Conservation (phyloP, 179 eudicot genomes). For the Vitellaria paradoxa region DNA sequence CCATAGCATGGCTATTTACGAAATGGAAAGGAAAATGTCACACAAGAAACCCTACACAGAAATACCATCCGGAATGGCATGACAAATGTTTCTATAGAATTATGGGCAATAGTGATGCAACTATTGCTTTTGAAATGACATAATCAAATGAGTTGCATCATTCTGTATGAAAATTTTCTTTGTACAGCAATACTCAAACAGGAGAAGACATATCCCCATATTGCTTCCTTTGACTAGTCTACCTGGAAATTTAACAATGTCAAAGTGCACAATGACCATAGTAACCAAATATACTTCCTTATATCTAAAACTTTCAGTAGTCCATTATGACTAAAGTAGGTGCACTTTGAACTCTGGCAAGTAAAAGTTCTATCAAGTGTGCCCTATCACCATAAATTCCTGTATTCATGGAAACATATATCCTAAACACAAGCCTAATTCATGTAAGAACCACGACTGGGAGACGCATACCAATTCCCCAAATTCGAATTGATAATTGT, state of each 20-base stretch:
- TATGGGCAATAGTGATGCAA: too few species aligned
- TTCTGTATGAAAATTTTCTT: background rate
- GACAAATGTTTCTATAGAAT: too few species aligned
- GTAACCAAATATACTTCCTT: background rate
- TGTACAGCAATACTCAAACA: background rate
- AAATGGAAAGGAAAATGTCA: too few species aligned
- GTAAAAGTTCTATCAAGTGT: background rate
- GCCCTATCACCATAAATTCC: background rate
- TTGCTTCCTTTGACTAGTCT: background rate
- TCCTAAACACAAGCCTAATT: background rate
- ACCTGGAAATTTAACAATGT: background rate
- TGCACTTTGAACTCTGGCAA: background rate
- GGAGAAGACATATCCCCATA: background rate
- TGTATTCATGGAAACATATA: background rate
- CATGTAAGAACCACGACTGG: background rate
- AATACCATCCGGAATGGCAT: too few species aligned
- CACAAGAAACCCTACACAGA: too few species aligned
- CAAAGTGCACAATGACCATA: background rate
- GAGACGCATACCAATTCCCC: background rate
- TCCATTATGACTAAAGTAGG: background rate
- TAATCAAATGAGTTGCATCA: too few species aligned
- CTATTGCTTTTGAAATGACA: too few species aligned
- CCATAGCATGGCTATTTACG: too few species aligned
- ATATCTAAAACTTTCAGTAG: background rate
- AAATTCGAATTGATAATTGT: background rate